Percentiles rank a stretch among this genome's conserved stretches.
Evolutionary conservation across 2,329 filamentous ascomycete species (phyloP).

Genomic region (Cladophialophora psammophila): DNA sequence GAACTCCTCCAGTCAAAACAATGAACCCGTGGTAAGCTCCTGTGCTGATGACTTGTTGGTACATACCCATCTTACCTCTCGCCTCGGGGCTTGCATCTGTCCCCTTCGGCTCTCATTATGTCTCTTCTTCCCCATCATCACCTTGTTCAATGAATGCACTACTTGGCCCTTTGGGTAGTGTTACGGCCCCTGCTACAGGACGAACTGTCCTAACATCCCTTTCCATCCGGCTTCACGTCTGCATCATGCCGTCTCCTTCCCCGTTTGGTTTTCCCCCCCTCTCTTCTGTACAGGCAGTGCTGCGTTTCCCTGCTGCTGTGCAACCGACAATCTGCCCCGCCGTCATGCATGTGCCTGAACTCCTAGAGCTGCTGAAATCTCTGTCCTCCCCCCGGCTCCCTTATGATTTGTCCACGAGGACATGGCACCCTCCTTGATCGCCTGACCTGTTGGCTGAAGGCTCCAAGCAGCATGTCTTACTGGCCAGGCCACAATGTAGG

Average conservation of each 20-base stretch:
- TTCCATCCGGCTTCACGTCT: neutral
- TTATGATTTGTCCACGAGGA: slow-evolving; percentile 15
- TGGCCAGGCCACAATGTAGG: neutral
- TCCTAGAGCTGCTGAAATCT: slow-evolving; percentile 11
- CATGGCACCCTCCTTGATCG: slow-evolving; percentile 15
- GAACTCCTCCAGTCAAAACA: slow-evolving; percentile 3
- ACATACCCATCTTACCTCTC: neutral
- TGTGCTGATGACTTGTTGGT: slow-evolving; percentile 1
- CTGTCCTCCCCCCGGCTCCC: slow-evolving; percentile 10
- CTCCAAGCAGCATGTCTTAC: neutral
- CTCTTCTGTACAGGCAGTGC: neutral
- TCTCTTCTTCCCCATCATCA: neutral
- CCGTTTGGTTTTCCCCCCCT: neutral
- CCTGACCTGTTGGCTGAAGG: neutral
- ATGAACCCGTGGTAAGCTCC: neutral
- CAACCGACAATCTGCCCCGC: neutral
- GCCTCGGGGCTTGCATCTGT: neutral
- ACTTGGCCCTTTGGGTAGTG: neutral
- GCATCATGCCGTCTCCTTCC: neutral
- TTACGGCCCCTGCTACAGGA: neutral
- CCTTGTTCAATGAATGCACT: neutral
- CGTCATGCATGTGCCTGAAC: slow-evolving; percentile 9
- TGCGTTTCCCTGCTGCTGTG: slow-evolving; percentile 13
- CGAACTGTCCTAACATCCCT: neutral
- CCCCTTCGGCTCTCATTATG: neutral